phyloP scores from a whole-genome alignment of 352 stramenopile species.

The Phytophthora sojae region DNA sequence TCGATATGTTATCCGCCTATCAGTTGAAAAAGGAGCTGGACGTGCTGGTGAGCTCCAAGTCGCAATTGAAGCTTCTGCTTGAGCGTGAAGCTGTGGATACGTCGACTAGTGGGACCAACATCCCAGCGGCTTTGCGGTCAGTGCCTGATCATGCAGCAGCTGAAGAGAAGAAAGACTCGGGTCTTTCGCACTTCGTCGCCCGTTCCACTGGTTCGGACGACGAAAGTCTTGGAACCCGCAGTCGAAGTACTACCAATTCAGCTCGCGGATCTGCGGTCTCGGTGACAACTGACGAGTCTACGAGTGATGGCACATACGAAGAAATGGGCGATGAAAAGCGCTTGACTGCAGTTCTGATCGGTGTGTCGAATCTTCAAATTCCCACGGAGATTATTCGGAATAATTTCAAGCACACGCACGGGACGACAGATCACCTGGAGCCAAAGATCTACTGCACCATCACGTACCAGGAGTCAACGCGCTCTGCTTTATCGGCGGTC shows the following conservation, averaged over 20 bases:
- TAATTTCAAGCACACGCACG: slow-evolving; percentile 49
- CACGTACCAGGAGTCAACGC: slow-evolving; percentile 78
- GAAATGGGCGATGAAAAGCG: slow-evolving; percentile 73
- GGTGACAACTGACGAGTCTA: slow-evolving; percentile 72
- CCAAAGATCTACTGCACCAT: slow-evolving; percentile 88
- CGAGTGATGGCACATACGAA: slow-evolving; percentile 67
- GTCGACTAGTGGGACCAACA: slow-evolving; percentile 54
- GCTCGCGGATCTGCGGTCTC: slow-evolving; percentile 48
- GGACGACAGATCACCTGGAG: slow-evolving; percentile 40
- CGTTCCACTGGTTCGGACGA: slow-evolving; percentile 19
- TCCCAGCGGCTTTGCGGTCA: slow-evolving; percentile 33
- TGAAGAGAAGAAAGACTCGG: slow-evolving; percentile 42
- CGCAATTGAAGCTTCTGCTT: slow-evolving; percentile 69
- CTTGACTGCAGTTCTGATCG: slow-evolving; percentile 76
- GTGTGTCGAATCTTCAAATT: slow-evolving; percentile 78
- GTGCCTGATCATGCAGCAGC: slow-evolving; percentile 20
- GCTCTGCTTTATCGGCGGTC: slow-evolving; percentile 73
- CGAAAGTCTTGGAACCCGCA: slow-evolving; percentile 23
- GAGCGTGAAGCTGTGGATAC: slow-evolving; percentile 81
- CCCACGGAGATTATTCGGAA: slow-evolving; percentile 41
- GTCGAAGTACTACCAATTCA: slow-evolving; percentile 31
- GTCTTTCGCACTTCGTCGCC: slow-evolving; percentile 34
- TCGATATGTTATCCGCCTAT: slow-evolving; percentile 46
- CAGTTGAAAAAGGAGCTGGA: slow-evolving; percentile 64
- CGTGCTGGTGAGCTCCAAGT: slow-evolving; percentile 69